Conservation (phyloP, 768 basidiomycete genomes). For the Pisolithus marmoratus region DNA sequence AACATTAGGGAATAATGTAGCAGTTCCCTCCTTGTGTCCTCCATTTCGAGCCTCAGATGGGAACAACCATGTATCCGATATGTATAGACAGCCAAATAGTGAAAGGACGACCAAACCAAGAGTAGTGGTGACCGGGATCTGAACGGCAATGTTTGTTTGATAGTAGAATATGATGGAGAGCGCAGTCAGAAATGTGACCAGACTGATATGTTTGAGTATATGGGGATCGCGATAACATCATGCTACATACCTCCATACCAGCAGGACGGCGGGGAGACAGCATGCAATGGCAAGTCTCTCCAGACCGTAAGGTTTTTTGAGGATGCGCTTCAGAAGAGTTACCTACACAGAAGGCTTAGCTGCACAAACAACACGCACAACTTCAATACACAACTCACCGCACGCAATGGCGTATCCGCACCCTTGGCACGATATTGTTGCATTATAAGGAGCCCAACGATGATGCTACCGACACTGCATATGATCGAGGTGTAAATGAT, state of each 20-base stretch:
- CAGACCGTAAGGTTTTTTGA: conserved; percentile 22
- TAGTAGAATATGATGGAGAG: conserved; percentile 28
- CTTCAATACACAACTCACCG: conserved; percentile 10
- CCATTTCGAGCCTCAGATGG: neutral
- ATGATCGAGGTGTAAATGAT: conserved; percentile 24
- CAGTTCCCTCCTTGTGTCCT: neutral
- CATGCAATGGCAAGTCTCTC: conserved; percentile 36
- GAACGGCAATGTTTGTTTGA: conserved; percentile 18
- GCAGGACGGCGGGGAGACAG: conserved; percentile 34
- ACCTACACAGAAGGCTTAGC: conserved; percentile 15
- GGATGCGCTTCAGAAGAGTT: conserved; percentile 21
- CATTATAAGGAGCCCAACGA: conserved; percentile 24
- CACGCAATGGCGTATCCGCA: conserved; percentile 25
- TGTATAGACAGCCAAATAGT: conserved; percentile 27
- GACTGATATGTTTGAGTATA: conserved; percentile 17
- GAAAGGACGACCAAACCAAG: conserved; percentile 17
- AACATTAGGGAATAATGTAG: no score
- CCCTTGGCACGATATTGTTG: conserved; percentile 29
- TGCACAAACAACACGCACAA: neutral
- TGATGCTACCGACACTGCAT: conserved; percentile 24
- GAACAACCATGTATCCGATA: conserved; percentile 17
- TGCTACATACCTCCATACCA: conserved; percentile 34
- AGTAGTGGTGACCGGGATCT: conserved; percentile 19
- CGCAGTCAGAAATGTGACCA: conserved; percentile 29
- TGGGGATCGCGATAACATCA: neutral